Evolutionary conservation across 306 rosid genomes (phyloP).

Genomic region (Calophaca sinica): DNA sequence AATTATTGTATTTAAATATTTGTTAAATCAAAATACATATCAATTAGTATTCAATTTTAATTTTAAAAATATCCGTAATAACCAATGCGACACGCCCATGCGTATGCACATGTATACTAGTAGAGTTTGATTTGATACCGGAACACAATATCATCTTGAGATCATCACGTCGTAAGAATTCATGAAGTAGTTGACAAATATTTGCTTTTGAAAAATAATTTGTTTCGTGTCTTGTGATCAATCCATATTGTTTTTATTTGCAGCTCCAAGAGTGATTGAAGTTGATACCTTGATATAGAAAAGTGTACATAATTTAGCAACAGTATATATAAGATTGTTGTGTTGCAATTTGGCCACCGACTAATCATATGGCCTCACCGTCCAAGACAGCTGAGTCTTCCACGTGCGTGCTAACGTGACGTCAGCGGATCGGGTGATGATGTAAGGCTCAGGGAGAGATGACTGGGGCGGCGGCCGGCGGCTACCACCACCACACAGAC

Average conservation of each 20-base stretch:
- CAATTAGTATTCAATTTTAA: no score
- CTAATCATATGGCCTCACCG: conserved; percentile 42
- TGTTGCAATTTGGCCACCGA: conserved; percentile 42
- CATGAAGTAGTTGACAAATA: conserved; percentile 43
- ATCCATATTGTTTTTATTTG: conserved; percentile 39
- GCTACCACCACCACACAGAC: conserved; percentile 22
- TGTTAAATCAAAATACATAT: no score
- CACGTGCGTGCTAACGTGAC: conserved; percentile 35
- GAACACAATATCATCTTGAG: neutral
- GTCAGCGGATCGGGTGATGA: neutral
- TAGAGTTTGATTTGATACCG: no score
- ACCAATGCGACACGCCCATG: no score
- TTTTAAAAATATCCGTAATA: no score
- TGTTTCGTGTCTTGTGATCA: neutral
- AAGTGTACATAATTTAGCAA: neutral
- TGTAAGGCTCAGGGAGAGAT: conserved; percentile 25
- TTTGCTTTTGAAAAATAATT: conserved; percentile 40
- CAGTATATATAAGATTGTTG: neutral
- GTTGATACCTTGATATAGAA: conserved; percentile 35
- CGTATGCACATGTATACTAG: no score
- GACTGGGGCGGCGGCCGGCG: conserved; percentile 28
- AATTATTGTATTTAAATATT: no score
- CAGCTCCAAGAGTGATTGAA: conserved; percentile 37
- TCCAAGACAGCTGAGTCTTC: conserved; percentile 44
- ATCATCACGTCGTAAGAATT: neutral